These are phyloP conservation scores for Apiospora phragmitis DNA, from an alignment of 2,329 filamentous ascomycete genomes.

Conservation along the genomic window DNA sequence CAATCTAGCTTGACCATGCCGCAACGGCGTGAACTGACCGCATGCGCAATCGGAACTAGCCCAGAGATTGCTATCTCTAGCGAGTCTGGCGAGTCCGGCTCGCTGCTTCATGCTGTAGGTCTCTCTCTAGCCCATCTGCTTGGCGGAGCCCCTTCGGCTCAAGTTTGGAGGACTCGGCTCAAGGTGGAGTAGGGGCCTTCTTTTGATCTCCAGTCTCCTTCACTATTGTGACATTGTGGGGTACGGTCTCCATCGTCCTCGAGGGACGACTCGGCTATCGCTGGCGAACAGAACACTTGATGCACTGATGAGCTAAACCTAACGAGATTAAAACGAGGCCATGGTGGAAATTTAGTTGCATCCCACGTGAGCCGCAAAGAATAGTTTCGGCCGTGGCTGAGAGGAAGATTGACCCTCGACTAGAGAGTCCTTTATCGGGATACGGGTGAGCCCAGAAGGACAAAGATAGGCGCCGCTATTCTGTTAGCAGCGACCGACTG, in stretches of 20 bases:
- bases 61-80: not conserved
- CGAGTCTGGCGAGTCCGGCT: not conserved
- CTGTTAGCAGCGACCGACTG: not conserved
- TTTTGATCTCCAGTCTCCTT: not conserved
- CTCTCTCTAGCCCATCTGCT: not conserved
- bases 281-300: not conserved
- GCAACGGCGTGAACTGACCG: not conserved
- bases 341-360: not conserved
- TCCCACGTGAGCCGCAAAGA: not conserved
- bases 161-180: conserved; percentile 14
- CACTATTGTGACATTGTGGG: not conserved
- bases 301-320: conserved; percentile 3
- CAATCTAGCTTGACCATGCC: not conserved
- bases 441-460: not conserved
- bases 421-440: not conserved
- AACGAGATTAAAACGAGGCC: not conserved
- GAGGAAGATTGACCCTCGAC: not conserved
- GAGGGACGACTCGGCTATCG: not conserved
- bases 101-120: not conserved
- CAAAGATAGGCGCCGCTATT: not conserved
- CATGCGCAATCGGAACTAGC: not conserved
- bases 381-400: not conserved
- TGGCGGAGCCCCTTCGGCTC: conserved; percentile 3
- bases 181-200: conserved; percentile 11
- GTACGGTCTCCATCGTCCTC: not conserved